phyloP scores from a whole-genome alignment of 208 protist genomes.

The Crithidia brevicula region DNA sequence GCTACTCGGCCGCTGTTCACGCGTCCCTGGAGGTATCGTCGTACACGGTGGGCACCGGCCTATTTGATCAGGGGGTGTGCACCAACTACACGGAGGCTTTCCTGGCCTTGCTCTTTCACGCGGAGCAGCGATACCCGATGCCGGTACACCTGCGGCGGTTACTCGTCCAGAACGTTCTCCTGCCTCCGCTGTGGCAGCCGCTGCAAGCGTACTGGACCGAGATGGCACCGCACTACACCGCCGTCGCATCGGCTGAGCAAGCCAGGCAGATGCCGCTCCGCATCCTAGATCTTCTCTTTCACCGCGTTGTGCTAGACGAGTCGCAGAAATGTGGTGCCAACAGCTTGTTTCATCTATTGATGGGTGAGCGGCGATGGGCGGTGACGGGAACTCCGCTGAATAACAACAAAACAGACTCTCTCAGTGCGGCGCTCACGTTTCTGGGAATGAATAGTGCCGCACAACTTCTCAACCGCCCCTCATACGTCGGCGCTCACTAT shows the following conservation, averaged over 20 bases:
- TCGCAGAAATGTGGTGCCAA: conserved; percentile 47
- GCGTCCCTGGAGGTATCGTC: not conserved
- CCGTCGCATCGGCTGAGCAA: conserved; percentile 11
- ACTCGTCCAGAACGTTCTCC: conserved; percentile 23
- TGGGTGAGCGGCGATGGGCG: conserved; percentile 47
- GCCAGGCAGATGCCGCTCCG: conserved; percentile 22
- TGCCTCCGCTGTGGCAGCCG: conserved; percentile 23
- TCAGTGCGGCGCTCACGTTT: conserved; percentile 32
- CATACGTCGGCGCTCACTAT: not conserved
- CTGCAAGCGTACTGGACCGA: conserved; percentile 12
- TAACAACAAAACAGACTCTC: conserved; percentile 43
- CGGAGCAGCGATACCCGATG: conserved; percentile 8
- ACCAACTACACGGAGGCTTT: not conserved
- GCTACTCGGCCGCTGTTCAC: not conserved
- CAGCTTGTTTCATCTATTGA: conserved; percentile 39
- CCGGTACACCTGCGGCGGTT: conserved; percentile 5
- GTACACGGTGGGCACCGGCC: not conserved
- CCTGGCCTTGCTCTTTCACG: conserved; percentile 7
- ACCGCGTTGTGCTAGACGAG: conserved; percentile 63
- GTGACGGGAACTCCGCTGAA: conserved; percentile 68
- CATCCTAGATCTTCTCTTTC: conserved; percentile 49
- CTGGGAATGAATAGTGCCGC: conserved; percentile 28
- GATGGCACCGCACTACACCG: conserved; percentile 21
- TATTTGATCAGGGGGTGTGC: not conserved
- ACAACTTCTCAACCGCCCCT: not conserved